Percentiles rank a stretch among this genome's conserved stretches.
Evolutionary conservation across 2,329 filamentous ascomycete genomes (phyloP).

Genomic region (Nothophoma quercina): DNA sequence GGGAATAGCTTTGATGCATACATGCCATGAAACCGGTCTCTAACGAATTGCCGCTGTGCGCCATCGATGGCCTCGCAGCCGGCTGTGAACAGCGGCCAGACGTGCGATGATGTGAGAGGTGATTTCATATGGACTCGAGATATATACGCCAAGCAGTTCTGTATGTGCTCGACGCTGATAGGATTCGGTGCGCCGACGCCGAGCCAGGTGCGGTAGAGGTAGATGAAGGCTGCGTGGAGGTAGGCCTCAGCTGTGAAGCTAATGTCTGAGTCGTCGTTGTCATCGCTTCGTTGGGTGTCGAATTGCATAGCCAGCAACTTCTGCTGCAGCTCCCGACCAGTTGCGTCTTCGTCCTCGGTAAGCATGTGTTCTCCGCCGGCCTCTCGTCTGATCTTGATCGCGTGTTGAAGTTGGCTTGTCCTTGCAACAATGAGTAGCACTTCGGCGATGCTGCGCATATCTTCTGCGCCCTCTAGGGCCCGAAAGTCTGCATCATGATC

Average conservation of each 20-base stretch:
- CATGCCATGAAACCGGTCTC: constrained; percentile 35
- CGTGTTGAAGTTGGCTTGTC: constrained; percentile 36
- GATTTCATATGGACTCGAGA: constrained; percentile 27
- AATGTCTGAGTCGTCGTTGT: constrained; percentile 25
- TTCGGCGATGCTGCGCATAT: constrained; percentile 35
- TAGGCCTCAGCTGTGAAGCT: constrained; percentile 38
- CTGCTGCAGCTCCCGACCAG: constrained; percentile 30
- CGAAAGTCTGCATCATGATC: constrained; percentile 30
- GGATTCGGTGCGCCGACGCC: constrained; percentile 42
- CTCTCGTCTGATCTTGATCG: constrained; percentile 25
- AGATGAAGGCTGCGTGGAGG: constrained; percentile 45
- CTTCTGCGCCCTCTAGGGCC: constrained; percentile 33
- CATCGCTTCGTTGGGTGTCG: not conserved
- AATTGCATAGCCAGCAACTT: constrained; percentile 29
- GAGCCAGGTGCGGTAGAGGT: constrained; percentile 44
- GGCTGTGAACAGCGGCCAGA: constrained; percentile 45
- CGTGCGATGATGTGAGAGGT: constrained; percentile 36
- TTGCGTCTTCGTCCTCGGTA: constrained; percentile 27
- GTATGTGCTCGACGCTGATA: constrained; percentile 38
- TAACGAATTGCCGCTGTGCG: constrained; percentile 35
- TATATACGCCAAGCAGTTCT: constrained; percentile 32
- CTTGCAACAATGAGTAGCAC: constrained; percentile 37
- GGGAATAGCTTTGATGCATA: constrained; percentile 34
- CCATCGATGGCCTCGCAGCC: constrained; percentile 37
- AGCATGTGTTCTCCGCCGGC: constrained; percentile 9